Conservation (phyloP, 169 alveolate genomes). For the Cryptosporidium sp. region DNA sequence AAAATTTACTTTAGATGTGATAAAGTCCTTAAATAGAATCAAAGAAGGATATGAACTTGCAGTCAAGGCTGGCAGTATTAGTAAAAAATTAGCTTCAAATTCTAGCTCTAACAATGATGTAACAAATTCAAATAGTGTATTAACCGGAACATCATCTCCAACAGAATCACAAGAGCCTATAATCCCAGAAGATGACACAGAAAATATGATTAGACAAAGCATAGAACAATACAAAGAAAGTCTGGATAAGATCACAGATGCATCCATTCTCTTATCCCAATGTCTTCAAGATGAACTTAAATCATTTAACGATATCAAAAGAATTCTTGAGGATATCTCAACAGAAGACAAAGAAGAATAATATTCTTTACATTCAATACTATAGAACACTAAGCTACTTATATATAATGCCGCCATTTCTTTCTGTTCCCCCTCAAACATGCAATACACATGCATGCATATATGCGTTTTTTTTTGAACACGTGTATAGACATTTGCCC, state of each 20-base stretch:
- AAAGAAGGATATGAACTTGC: slow-evolving; percentile 42
- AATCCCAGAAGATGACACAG: neutral
- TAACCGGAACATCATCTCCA: neutral
- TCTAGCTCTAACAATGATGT: no score
- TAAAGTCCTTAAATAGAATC: slow-evolving; percentile 42
- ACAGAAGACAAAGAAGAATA: neutral
- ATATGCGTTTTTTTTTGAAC: neutral
- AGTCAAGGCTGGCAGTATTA: slow-evolving; percentile 3
- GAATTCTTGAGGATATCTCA: slow-evolving; percentile 19
- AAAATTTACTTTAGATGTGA: slow-evolving; percentile 26
- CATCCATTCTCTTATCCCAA: slow-evolving; percentile 34
- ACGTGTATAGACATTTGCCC: neutral
- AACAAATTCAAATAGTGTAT: neutral
- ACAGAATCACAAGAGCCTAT: neutral
- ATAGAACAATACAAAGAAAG: slow-evolving; percentile 67
- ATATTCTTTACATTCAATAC: neutral
- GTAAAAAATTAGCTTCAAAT: neutral
- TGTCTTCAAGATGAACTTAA: slow-evolving; percentile 61
- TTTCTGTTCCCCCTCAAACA: neutral
- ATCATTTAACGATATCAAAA: slow-evolving; percentile 53
- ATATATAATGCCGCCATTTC: slow-evolving; percentile 12
- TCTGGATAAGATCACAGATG: slow-evolving; percentile 59
- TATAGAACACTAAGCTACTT: neutral
- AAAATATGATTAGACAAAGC: slow-evolving; percentile 6
- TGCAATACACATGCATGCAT: neutral